Base-by-base conservation (phyloP, 192 early-diverging fungal species). In the Lunasporangiospora selenospora region DNA sequence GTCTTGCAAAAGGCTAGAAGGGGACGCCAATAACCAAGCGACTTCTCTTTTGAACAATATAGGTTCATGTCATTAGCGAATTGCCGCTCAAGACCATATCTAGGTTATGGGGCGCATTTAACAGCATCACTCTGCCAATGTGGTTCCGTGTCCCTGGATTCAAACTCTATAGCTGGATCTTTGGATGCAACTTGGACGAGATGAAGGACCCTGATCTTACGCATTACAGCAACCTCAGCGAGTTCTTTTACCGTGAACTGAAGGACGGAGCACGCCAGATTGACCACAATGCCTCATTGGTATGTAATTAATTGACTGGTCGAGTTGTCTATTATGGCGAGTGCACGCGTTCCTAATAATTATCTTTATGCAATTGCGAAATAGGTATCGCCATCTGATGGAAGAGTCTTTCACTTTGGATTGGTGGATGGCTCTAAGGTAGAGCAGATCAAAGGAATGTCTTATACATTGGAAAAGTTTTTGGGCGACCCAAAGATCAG, bases 361-460 rank as follows among this genome's bases (percentile, higher is more conserved):
- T n/a, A n/a, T n/a, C n/a, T n/a, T n/a, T n/a, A n/a, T n/a, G n/a
- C n/a, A n/a, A n/a, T n/a, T n/a, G n/a, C n/a, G 15, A 42, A 11
- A 7, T 56, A 88, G 89, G 86, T 90, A 6, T 91, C 89, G 26
- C 97, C 98, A 3, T 87, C 93, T 2, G 98, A 99, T 66, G 98
- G 98, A 41, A 83, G 82, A 71, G 81, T 99, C 6, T 77, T 99
- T 49, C 90, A 93, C 70, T 95, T 90, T 71, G 98, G 98, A 38
- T 51, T 92, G 15, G 89, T 99, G 13, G 79, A 82, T 19, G 82
- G 83, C 34, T 85, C 85, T 47, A 84, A 86, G 27, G 88, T 99
- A 32, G 96, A 97, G 70, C 93, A 94, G 62, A 89, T 99, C 55
- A 99, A 99, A 71, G 98, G 98, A 5, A 66, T 95, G 31, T 91